Evolutionary conservation across 2,329 filamentous ascomycete genomes (phyloP), one percentile per base, ranked within the genome.

Genomic region (Biscogniauxia sp.): DNA sequence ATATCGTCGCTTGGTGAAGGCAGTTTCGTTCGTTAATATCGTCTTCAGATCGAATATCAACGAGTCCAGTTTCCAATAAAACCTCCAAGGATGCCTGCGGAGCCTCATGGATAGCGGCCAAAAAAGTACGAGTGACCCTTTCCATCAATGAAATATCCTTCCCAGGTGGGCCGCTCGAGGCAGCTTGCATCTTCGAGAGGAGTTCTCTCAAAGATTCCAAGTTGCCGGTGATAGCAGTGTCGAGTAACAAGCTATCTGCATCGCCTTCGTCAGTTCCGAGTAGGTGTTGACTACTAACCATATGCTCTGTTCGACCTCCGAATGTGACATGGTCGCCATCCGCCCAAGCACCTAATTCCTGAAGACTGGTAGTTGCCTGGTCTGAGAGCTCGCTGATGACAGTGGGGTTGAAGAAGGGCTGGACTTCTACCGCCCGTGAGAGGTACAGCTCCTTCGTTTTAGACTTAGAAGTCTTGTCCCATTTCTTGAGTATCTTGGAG

Each of bases 401-500:
- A 66, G 96, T 92, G 53, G 94, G 89, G 76, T 99, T 98, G 83
- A 98, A 99, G 76, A 96, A 98, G 6, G 95, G 95, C 72, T 98
- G 95, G 7, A 98, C 93, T 76, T 99, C 95, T 64, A 99, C 94
- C 8, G 95, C 95, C 62, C 95, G 86, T 9, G 96, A 96, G 41
- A 99, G 87, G 74, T 98, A 99, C 50, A 98, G 85, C 78, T 98
- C 95, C 76, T 99, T 99, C 61, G 95, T 97, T 76, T 94, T 94
- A 56, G 94, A 98, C 83, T 98, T 99, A 68, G 94, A 97, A 1
- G 93, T 97, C 84, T 99, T 99, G 79, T 99, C 95, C 95, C 95
- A 99, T 85, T 99, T 99, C 79, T 99, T 99, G 65, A 99, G 80
- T 61, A 99, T 99, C 77, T 99, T 99, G 26, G 94, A 97, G 75